These are phyloP conservation scores for Talaromyces sp. DNA, from an alignment of 2,329 filamentous ascomycete genomes.

Conservation along the genomic window DNA sequence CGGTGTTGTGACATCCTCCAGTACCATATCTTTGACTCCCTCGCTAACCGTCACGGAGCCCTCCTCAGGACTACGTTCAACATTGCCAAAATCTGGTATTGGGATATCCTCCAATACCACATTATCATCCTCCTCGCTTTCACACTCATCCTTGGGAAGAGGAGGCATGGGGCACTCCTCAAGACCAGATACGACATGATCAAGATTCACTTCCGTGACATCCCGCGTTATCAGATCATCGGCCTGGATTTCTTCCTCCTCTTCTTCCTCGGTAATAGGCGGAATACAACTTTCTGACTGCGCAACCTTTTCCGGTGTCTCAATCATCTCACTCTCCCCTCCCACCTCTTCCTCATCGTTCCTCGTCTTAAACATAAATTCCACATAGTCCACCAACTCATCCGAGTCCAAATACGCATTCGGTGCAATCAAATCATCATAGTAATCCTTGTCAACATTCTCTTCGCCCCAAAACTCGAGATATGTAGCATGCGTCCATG, in stretches of 20 bases:
- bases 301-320: not conserved
- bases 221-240: not conserved
- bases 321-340: not conserved
- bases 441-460: not conserved
- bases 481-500: not conserved
- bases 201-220: not conserved
- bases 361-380: conserved; percentile 1
- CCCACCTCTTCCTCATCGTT: not conserved
- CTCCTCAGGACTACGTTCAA: not conserved
- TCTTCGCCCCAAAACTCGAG: not conserved
- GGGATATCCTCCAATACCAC: not conserved
- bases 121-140: not conserved
- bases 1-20: not conserved
- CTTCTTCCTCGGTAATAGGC: not conserved
- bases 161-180: not conserved
- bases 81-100: not conserved
- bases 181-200: not conserved
- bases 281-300: not conserved
- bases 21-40: not conserved
- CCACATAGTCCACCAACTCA: not conserved
- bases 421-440: not conserved
- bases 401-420: not conserved
- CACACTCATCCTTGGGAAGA: not conserved
- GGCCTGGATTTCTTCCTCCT: not conserved
- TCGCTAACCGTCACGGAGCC: not conserved